Conservation (phyloP, 305 asterid genomes). For the Fraxinus sp. region DNA sequence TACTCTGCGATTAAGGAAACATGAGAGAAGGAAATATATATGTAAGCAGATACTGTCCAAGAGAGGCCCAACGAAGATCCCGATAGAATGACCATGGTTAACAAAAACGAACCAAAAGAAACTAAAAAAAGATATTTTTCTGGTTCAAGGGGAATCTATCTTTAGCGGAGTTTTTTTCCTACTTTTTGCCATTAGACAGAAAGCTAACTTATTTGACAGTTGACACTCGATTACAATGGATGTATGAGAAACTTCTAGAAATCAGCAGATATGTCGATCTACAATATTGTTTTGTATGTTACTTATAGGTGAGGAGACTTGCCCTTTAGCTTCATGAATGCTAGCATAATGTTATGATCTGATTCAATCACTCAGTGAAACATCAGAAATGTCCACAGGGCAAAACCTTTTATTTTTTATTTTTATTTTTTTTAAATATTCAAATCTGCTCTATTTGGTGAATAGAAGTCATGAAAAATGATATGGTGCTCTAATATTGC, state of each 20-base stretch:
- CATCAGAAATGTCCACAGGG: background rate
- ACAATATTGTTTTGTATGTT: background rate
- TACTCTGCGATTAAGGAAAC: background rate
- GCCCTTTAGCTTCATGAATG: background rate
- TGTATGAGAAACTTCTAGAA: background rate
- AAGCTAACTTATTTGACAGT: background rate
- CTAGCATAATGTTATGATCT: background rate
- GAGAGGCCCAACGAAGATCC: background rate
- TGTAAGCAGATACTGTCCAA: background rate
- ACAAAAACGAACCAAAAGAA: background rate
- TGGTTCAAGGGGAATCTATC: background rate
- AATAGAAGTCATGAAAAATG: background rate
- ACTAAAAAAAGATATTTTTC: background rate
- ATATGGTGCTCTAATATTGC: background rate
- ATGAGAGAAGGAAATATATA: background rate
- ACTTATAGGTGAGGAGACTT: background rate
- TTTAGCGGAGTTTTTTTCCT: background rate
- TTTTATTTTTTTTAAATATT: background rate
- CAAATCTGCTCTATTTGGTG: background rate
- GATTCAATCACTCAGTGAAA: background rate
- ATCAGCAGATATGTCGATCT: background rate
- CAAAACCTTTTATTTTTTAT: background rate
- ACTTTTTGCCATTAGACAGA: background rate
- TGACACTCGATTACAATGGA: background rate
- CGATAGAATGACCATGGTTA: background rate